phyloP scores from a whole-genome alignment of 2,329 filamentous ascomycete species.

The Passalora sequoiae region DNA sequence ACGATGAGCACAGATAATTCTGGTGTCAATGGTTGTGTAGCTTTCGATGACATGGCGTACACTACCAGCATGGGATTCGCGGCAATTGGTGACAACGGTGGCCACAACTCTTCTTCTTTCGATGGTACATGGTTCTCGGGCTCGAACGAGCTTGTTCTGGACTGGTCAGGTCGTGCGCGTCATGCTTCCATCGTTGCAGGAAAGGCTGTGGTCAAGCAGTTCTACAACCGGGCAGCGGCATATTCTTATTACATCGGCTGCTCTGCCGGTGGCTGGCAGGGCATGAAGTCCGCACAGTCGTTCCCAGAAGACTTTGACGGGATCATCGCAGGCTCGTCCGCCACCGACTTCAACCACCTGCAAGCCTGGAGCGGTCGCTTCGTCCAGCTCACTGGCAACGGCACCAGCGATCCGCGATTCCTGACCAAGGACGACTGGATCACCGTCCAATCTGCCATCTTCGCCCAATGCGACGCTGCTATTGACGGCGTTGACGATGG shows the following conservation, averaged over 20 bases:
- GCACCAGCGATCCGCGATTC: slow-evolving; percentile 38
- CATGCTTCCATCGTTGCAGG: slow-evolving; percentile 31
- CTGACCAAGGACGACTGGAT: slow-evolving; percentile 39
- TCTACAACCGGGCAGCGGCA: slow-evolving; percentile 36
- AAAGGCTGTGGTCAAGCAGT: slow-evolving; percentile 33
- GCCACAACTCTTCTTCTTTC: slow-evolving; percentile 31
- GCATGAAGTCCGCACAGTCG: slow-evolving; percentile 42
- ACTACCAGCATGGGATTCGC: slow-evolving; percentile 31
- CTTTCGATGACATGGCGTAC: slow-evolving; percentile 32
- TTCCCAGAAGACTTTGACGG: slow-evolving; percentile 48
- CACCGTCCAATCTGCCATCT: slow-evolving; percentile 40
- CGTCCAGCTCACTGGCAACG: slow-evolving; percentile 39
- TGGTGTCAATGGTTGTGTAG: slow-evolving; percentile 33
- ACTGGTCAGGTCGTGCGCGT: slow-evolving; percentile 32
- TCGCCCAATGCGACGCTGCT: slow-evolving; percentile 48
- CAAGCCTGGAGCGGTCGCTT: slow-evolving; percentile 43
- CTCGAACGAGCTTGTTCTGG: slow-evolving; percentile 31
- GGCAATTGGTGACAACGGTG: slow-evolving; percentile 33
- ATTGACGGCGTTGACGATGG: slow-evolving; percentile 48
- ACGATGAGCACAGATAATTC: slow-evolving; percentile 35
- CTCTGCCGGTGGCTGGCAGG: slow-evolving; percentile 47
- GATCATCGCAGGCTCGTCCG: slow-evolving; percentile 43
- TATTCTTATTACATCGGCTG: slow-evolving; percentile 48
- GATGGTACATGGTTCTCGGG: slow-evolving; percentile 29
- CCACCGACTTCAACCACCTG: slow-evolving; percentile 42